Conservation (phyloP, 768 basidiomycete species). For the Boletus fagicola region DNA sequence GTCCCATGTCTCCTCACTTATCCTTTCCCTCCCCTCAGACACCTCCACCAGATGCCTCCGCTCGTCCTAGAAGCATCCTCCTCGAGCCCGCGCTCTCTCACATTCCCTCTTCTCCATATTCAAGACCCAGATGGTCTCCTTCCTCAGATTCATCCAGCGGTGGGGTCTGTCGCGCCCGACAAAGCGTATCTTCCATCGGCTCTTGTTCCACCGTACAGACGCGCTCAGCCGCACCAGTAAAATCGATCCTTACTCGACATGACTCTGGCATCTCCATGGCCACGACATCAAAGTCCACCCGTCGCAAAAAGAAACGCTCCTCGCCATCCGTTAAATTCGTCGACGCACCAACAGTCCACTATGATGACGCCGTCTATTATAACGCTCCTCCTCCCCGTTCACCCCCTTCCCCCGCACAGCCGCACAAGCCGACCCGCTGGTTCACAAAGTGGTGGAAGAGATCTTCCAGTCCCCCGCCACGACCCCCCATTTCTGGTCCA, state of each 20-base stretch:
- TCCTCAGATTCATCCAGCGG: conserved; percentile 18
- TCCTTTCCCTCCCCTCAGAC: conserved; percentile 13
- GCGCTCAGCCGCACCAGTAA: conserved; percentile 31
- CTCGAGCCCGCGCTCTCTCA: conserved; percentile 20
- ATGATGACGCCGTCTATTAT: conserved; percentile 25
- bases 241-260: conserved; percentile 59
- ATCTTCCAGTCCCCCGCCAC: conserved; percentile 16
- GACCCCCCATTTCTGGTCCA: conserved; percentile 33
- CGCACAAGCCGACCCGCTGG: conserved; percentile 18
- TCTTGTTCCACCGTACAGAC: conserved; percentile 33
- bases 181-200: conserved; percentile 41
- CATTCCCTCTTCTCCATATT: conserved; percentile 18
- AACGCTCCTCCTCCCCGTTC: conserved; percentile 17
- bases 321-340: conserved; percentile 65
- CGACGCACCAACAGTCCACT: conserved; percentile 61
- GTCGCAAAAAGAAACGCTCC: conserved; percentile 32
- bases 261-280: conserved; percentile 47
- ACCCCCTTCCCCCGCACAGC: conserved; percentile 11
- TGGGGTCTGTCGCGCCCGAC: conserved; percentile 28
- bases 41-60: conserved; percentile 20
- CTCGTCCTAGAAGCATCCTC: conserved; percentile 29
- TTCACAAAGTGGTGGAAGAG: conserved; percentile 31
- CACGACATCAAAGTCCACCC: conserved; percentile 27
- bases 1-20: conserved; percentile 10
- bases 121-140: conserved; percentile 20